Evolutionary conservation across 176 grass and related monocot species (phyloP).

Genomic region (Triticum timopheevii): DNA sequence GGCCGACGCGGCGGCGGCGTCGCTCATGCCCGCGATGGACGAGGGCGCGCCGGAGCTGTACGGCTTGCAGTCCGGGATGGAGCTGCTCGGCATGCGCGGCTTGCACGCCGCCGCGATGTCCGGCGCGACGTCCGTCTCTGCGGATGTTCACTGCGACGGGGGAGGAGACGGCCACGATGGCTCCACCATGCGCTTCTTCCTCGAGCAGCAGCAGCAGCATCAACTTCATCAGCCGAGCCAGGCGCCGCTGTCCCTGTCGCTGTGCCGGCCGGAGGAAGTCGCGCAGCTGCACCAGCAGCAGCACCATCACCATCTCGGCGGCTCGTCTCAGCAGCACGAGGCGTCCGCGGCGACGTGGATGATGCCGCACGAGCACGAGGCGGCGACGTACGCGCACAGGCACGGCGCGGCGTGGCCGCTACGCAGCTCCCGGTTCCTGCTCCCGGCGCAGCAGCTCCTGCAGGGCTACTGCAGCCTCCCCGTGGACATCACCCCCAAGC

Average conservation of each 20-base stretch:
- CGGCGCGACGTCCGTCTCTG: neutral
- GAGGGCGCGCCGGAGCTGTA: constrained; percentile 56
- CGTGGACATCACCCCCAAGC: constrained; percentile 14
- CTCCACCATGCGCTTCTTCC: constrained; percentile 42
- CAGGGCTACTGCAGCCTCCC: constrained; percentile 81
- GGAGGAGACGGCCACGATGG: neutral
- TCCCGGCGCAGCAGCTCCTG: constrained; percentile 68
- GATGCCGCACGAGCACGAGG: constrained; percentile 12
- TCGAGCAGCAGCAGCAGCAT: constrained; percentile 38
- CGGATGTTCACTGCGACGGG: neutral
- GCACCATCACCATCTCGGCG: constrained; percentile 39
- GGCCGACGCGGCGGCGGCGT: constrained; percentile 21
- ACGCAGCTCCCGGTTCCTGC: constrained; percentile 68
- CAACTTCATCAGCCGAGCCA: constrained; percentile 15
- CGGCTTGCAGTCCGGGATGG: constrained; percentile 61
- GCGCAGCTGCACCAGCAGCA: constrained; percentile 4
- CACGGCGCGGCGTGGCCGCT: constrained; percentile 35
- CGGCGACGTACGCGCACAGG: neutral
- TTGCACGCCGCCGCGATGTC: constrained; percentile 30
- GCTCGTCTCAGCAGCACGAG: constrained; percentile 29
- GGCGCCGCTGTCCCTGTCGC: constrained; percentile 48
- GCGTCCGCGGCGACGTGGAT: neutral
- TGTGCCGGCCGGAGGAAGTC: constrained; percentile 41
- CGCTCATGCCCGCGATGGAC: constrained; percentile 51
- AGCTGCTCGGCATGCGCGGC: constrained; percentile 59